Conservation (phyloP, 2,329 filamentous ascomycete genomes). For the Aspergillus transmontanensis region DNA sequence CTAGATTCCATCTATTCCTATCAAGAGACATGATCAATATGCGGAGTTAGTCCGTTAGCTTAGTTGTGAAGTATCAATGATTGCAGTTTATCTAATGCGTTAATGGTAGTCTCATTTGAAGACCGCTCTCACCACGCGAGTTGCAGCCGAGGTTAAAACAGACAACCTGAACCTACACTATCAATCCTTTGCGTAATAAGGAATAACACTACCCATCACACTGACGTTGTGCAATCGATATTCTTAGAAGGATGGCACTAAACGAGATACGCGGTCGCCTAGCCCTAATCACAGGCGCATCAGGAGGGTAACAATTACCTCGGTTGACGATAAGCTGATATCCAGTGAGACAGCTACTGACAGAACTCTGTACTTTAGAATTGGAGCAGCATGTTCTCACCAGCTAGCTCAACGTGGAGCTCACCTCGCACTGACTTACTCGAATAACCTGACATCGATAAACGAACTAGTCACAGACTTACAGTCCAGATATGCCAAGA, state of each 20-base stretch:
- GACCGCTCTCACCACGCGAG: neutral
- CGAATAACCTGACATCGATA: constrained; percentile 52
- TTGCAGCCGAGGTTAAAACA: neutral
- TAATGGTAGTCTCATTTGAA: neutral
- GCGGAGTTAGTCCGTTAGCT: neutral
- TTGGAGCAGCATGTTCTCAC: constrained; percentile 61
- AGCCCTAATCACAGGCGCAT: neutral
- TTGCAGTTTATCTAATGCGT: neutral
- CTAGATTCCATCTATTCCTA: neutral
- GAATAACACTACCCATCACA: rapidly evolving
- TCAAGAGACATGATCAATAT: neutral
- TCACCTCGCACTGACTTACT: constrained; percentile 62
- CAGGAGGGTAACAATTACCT: neutral
- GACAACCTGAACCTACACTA: neutral
- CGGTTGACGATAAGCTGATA: neutral
- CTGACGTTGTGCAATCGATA: neutral
- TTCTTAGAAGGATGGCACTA: neutral
- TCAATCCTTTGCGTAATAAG: neutral
- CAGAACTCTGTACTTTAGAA: constrained; percentile 45
- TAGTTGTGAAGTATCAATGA: rapidly evolving
- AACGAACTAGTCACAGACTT: constrained; percentile 49
- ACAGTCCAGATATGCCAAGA: constrained; percentile 31
- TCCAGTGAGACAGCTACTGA: neutral
- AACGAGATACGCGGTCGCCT: neutral
- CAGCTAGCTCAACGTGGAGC: constrained; percentile 56